Evolutionary conservation across 805 yeast species (phyloP), one percentile per base, ranked within the genome.

Genomic region (Ogataea zsoltii): DNA sequence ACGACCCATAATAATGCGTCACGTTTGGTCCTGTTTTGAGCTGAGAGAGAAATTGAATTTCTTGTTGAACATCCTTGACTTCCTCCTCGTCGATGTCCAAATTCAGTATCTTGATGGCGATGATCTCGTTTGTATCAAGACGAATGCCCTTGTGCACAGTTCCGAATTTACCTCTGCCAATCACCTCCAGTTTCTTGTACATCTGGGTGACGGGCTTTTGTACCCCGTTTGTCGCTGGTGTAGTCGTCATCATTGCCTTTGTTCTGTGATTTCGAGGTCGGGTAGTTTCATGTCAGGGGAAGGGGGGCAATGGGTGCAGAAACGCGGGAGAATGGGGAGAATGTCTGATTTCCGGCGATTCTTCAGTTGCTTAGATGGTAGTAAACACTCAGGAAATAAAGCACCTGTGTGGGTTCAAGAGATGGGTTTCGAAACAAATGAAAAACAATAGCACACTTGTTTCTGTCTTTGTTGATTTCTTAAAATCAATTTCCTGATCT

Each of bases 111-210:
- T 94, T 94, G 62, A 94, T 90, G 21, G 99, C 99, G 46, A 88
- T 92, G 1, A 88, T 79, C 52, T 83, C 84, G 53, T 82, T 82
- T 6, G 95, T 84, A 45, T 78, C 77, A 32, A 77, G 67, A 57
- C 84, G 79, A 42, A 76, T 70, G 16, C 96, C 99, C 63, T 90
- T 91, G 66, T 92, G 94, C 4, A 94, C 99, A 19, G 91, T 84
- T 37, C 99, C 99, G 66, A 94, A 94, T 70, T 90, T 94, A 17
- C 99, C 99, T 47, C 95, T 77, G 7, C 99, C 99, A 12, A 95
- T 85, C 28, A 90, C 83, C 67, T 94, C 97, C 12, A 92, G 84
- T 38, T 96, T 76, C 58, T 85, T 83, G 68, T 83, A 90, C 44
- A 77, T 57, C 58, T 54, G 67, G 31, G 54, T 54, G 10, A 54